Base-by-base conservation (phyloP, 164 flowering plant genomes). In the Piper betle region DNA sequence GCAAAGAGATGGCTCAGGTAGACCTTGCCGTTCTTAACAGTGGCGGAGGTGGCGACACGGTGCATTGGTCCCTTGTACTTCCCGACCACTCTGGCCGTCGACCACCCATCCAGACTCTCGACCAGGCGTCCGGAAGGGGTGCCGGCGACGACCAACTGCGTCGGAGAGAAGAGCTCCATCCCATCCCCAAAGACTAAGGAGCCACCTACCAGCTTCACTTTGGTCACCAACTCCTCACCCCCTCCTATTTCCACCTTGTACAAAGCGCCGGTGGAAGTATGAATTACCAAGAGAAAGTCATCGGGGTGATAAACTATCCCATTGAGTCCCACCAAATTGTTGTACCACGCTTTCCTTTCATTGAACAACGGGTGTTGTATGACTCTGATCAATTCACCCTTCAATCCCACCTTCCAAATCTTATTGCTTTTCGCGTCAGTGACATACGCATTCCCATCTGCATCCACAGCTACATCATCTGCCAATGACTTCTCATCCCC, bases 241-340 rank as follows among this genome's bases (percentile, higher is more conserved):
- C 76, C 72, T 16, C 59, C 62, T 9, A 69, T 3, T 5, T 74
- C 87, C 59, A 92, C 59, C 73, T 84, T 87, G 57, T 68, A 81
- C 18, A 92, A 67, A 39, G 65, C 66, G 12, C 98, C 98, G 3
- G 64, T 58, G 15, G 71, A 38, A 0, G 98, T 87, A 57, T 89
- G 96, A 37, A 84, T 64, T 2, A 87, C 91, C 1, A 92, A 66
- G 57, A 92, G 73, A 73, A 73, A 92, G n/a, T 96, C 94, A 63
- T 84, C 74, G 2, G 97, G 96, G 62, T 89, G 96, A 82, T 84
- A 84, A 15, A 84, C 89, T 8, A 92, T 83, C 4, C 96, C 98
- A 58, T 89, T 92, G 3, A 89, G 82, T 6, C 74, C 82, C 13
- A 86, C 74, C 53, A 87, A 53, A 71, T 70, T 77, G 39, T 72